Conservation (phyloP, 768 basidiomycete genomes). For the Leccinum subgranulosum region DNA sequence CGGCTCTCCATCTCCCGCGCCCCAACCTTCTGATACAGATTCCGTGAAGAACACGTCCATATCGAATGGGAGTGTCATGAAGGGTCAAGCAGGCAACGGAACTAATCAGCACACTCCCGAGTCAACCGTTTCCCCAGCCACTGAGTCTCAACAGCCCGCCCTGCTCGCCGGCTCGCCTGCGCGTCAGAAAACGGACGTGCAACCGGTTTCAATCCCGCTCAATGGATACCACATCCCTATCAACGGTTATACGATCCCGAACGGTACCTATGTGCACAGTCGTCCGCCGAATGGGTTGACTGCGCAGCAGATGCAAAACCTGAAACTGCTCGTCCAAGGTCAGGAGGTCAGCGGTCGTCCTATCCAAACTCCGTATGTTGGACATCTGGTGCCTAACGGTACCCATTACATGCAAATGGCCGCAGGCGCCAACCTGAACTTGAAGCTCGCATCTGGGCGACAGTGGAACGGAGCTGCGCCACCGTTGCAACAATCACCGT, state of each 20-base stretch:
- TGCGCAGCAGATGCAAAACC: conserved; percentile 56
- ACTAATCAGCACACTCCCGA: conserved; percentile 24
- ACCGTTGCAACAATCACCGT: conserved; percentile 21
- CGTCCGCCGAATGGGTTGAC: conserved; percentile 43
- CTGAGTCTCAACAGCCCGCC: conserved; percentile 24
- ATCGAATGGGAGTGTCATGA: conserved; percentile 20
- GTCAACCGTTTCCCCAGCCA: conserved; percentile 2
- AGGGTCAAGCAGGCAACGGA: conserved; percentile 32
- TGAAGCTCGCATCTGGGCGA: conserved; percentile 38
- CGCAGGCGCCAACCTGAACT: conserved; percentile 25
- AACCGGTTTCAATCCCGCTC: conserved; percentile 36
- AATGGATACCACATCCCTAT: conserved; percentile 50
- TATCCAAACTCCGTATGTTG: conserved; percentile 32
- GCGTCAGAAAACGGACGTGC: conserved; percentile 49
- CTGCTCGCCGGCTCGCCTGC: conserved; percentile 34
- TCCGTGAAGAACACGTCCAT: conserved; percentile 15
- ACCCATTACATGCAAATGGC: conserved; percentile 30
- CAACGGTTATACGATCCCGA: conserved; percentile 37
- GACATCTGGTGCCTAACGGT: conserved; percentile 28
- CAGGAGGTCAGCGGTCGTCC: conserved; percentile 41
- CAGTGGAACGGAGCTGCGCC: conserved; percentile 36
- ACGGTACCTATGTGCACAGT: conserved; percentile 32
- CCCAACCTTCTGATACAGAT: conserved; percentile 44
- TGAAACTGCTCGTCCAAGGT: conserved; percentile 51
- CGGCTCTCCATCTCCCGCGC: conserved; percentile 32